Evolutionary conservation across 2,329 filamentous ascomycete genomes (phyloP).

Genomic region (Phoma sp.): DNA sequence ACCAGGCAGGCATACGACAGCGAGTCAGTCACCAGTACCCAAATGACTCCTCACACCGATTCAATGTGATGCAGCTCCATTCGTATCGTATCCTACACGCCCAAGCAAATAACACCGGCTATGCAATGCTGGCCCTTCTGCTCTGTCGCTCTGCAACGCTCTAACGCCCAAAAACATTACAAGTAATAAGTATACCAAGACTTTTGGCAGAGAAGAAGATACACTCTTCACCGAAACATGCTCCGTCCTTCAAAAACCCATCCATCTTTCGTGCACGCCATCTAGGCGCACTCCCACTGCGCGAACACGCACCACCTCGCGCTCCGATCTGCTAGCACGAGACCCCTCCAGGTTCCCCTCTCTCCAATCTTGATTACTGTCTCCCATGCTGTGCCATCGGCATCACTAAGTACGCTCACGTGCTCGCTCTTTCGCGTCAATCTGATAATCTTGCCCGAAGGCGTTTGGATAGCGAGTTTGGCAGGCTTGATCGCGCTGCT

Average conservation of each 20-base stretch:
- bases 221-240: neutral
- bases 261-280: neutral
- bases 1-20: neutral
- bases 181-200: neutral
- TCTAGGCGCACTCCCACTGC: constrained; percentile 67
- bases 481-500: constrained; percentile 76
- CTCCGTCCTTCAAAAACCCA: neutral
- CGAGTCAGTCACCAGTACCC: no score
- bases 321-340: constrained; percentile 82
- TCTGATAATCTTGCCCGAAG: constrained; percentile 90
- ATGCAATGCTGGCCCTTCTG: neutral
- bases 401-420: constrained; percentile 61
- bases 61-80: no score
- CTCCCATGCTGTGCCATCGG: constrained; percentile 81
- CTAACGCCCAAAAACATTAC: neutral
- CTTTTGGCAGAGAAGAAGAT: neutral
- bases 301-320: constrained; percentile 92
- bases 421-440: constrained; percentile 81
- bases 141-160: neutral
- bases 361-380: constrained; percentile 91
- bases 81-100: no score
- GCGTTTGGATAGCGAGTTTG: constrained; percentile 93
- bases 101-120: neutral
- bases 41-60: no score
- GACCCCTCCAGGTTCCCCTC: constrained; percentile 77